These are phyloP conservation scores for Kurtzmaniella quercitrusa DNA, from an alignment of 1,139 yeast genomes.

Conservation along the genomic window DNA sequence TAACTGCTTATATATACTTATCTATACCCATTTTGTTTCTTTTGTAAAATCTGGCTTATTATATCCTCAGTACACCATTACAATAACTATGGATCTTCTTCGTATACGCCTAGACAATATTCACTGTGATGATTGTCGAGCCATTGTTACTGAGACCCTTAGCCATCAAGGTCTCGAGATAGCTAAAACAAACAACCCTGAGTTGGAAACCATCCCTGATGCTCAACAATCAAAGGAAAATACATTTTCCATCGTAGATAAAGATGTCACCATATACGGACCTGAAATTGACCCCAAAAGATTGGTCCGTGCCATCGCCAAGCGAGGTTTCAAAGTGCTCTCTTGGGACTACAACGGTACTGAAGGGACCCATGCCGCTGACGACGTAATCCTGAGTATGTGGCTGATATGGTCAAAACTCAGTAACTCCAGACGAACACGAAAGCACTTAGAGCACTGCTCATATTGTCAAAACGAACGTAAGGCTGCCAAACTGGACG, in stretches of 20 bases:
- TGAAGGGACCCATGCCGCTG: conserved; percentile 6
- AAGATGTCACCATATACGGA: conserved; percentile 8
- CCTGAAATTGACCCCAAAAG: conserved; percentile 10
- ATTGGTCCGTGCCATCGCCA: conserved; percentile 19
- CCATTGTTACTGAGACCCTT: conserved; percentile 24
- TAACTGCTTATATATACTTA: no score
- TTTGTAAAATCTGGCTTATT: background rate
- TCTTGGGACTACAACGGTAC: conserved; percentile 25
- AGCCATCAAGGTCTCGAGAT: conserved; percentile 5
- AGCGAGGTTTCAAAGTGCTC: conserved; percentile 27
- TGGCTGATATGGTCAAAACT: conserved; percentile 12
- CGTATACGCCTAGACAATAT: conserved; percentile 35
- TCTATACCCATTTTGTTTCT: no score
- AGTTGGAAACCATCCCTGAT: background rate
- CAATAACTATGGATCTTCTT: conserved; percentile 22
- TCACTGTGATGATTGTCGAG: conserved; percentile 51
- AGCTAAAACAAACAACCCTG: background rate
- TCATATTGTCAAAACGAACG: conserved; percentile 23
- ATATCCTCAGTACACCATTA: background rate
- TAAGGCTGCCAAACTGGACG: conserved; percentile 4
- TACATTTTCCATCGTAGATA: conserved; percentile 14
- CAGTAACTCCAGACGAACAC: conserved; percentile 9
- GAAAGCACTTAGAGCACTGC: conserved; percentile 30
- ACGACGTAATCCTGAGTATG: conserved; percentile 12
- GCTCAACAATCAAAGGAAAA: background rate